These are phyloP conservation scores for Purpureocillium takamizusanense DNA, from an alignment of 2,329 filamentous ascomycete species.

Conservation along the genomic window DNA sequence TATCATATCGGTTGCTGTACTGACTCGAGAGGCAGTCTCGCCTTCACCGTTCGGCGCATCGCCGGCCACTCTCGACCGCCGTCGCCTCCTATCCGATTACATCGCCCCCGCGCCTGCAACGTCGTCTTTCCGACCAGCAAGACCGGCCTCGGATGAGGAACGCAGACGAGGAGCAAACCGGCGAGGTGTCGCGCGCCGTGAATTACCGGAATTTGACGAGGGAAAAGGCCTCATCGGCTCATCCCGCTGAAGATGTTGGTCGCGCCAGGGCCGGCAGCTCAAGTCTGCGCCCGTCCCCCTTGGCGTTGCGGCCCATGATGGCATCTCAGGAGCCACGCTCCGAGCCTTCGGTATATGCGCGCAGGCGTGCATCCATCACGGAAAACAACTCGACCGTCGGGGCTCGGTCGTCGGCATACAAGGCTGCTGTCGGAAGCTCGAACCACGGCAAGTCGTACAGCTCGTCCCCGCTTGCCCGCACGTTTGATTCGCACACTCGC, in stretches of 20 bases:
- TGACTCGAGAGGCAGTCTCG: conserved; percentile 30
- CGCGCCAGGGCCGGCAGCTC: conserved; percentile 22
- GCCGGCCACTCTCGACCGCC: conserved; percentile 44
- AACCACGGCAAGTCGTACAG: conserved; percentile 33
- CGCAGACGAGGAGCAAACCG: conserved; percentile 34
- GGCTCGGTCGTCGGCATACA: conserved; percentile 35
- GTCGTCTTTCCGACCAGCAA: conserved; percentile 49
- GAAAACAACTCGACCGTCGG: conserved; percentile 31
- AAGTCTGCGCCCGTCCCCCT: conserved; percentile 32
- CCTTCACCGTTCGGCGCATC: conserved; percentile 34
- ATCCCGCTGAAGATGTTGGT: conserved; percentile 26
- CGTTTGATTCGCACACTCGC: conserved; percentile 20
- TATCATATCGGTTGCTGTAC: too few species aligned
- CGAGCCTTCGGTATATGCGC: conserved; percentile 19
- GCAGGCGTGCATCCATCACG: conserved; percentile 35
- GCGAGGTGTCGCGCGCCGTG: conserved; percentile 30
- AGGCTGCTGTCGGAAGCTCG: conserved; percentile 17
- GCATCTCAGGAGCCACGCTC: conserved; percentile 33
- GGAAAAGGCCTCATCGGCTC: conserved; percentile 32
- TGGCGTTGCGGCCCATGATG: conserved; percentile 36
- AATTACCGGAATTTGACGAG: conserved; percentile 31
- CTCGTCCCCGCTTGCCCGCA: conserved; percentile 49
- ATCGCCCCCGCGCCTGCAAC: conserved; percentile 40
- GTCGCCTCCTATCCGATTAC: conserved; percentile 37
- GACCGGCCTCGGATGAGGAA: conserved; percentile 30